Percentiles rank a stretch among this genome's conserved stretches.
phyloP scores from a whole-genome alignment of 2,329 filamentous ascomycete genomes.

The Trematosphaeria pertusa region DNA sequence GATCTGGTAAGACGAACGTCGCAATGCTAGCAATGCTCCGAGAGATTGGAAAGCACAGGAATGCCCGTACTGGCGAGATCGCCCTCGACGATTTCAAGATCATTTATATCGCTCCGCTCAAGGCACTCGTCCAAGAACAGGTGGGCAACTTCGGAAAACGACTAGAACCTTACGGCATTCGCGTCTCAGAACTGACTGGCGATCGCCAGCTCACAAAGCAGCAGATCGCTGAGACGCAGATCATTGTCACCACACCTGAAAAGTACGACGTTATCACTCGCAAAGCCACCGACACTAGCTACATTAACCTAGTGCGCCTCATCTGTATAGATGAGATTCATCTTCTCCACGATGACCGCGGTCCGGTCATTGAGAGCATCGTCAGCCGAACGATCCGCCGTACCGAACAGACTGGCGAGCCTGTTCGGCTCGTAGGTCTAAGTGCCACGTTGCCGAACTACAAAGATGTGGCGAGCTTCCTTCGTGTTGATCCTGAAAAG shows the following conservation, averaged over 20 bases:
- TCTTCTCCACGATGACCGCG: constrained; percentile 94
- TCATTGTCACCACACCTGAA: constrained; percentile 97
- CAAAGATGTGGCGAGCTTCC: constrained; percentile 91
- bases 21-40: constrained; percentile 96
- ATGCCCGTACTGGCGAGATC: constrained; percentile 89
- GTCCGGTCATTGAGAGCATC: constrained; percentile 95
- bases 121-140: constrained; percentile 95
- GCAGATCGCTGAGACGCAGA: constrained; percentile 95
- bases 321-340: constrained; percentile 99
- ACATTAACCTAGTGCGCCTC: constrained; percentile 94
- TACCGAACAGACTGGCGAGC: constrained; percentile 92
- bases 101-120: constrained; percentile 94
- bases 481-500: constrained; percentile 84
- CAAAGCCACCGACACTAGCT: constrained; percentile 95
- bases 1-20: constrained; percentile 98
- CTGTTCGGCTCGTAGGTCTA: constrained; percentile 88
- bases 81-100: constrained; percentile 98
- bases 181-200: constrained; percentile 93
- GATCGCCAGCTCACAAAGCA: constrained; percentile 98
- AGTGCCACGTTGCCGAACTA: constrained; percentile 98
- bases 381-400: constrained; percentile 92
- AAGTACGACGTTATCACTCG: constrained; percentile 99
- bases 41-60: constrained; percentile 94
- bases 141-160: constrained; percentile 96
- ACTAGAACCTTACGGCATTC: constrained; percentile 88